Evolutionary conservation across 441 rosid species (phyloP).

Genomic region (Populus hybrid): DNA sequence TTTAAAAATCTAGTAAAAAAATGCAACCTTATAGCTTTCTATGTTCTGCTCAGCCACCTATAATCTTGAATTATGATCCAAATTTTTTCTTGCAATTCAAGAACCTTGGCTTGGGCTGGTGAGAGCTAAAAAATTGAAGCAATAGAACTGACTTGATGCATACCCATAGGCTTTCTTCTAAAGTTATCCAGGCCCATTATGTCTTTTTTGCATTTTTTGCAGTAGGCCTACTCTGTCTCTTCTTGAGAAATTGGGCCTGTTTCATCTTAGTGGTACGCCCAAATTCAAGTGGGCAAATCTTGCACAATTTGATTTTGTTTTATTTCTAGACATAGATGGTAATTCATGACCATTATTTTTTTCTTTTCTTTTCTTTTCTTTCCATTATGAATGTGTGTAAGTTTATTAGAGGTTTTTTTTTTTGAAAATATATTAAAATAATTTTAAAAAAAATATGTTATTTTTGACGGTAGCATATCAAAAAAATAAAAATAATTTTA

Average conservation of each 20-base stretch:
- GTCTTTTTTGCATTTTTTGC: no score
- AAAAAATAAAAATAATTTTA: no score
- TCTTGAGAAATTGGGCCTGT: neutral
- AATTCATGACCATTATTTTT: neutral
- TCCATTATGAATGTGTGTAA: neutral
- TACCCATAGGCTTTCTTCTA: neutral
- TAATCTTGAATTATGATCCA: no score
- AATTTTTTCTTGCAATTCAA: no score
- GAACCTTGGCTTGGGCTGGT: neutral
- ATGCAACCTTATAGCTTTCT: no score
- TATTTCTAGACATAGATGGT: neutral
- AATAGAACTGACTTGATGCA: neutral
- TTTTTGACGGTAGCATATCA: no score
- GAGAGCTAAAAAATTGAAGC: neutral
- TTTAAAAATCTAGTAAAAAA: no score
- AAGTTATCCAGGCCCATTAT: neutral
- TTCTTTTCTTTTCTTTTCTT: neutral
- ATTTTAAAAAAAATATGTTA: no score
- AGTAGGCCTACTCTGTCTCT: neutral
- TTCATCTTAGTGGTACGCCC: neutral
- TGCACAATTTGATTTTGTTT: neutral
- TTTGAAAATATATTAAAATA: no score
- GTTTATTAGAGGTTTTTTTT: no score
- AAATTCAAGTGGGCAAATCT: neutral
- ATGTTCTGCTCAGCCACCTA: no score